These are phyloP conservation scores for Pestalotiopsis sp. DNA, from an alignment of 2,329 filamentous ascomycete species.

Conservation along the genomic window DNA sequence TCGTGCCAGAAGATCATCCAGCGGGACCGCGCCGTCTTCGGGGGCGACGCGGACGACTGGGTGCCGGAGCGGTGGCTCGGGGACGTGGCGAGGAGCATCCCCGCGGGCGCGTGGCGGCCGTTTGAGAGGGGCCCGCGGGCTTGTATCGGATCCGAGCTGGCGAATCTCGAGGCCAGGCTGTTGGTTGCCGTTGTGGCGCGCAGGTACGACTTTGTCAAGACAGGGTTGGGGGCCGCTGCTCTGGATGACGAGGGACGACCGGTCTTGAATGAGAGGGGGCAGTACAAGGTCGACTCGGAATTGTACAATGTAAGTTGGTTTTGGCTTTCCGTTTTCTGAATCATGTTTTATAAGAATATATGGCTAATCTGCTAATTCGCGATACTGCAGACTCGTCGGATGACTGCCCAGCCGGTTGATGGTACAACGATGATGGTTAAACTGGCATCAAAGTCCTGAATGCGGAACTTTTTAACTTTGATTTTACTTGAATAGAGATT, in stretches of 20 bases:
- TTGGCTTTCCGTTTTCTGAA: background rate
- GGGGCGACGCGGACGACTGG: constrained; percentile 18
- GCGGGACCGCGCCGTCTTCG: constrained; percentile 16
- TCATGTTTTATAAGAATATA: background rate
- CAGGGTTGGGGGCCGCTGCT: constrained; percentile 10
- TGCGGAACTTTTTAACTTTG: too few relatives aligned
- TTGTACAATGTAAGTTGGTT: background rate
- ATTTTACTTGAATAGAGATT: too few relatives aligned
- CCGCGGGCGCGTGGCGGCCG: background rate
- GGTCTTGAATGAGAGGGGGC: background rate
- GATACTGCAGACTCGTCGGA: constrained; percentile 15
- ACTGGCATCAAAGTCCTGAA: background rate
- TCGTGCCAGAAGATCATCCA: constrained; percentile 15
- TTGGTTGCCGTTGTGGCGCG: constrained; percentile 14
- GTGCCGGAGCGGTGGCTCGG: constrained; percentile 24
- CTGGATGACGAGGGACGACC: constrained; percentile 17
- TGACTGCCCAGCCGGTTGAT: constrained; percentile 21
- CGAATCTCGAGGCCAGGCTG: constrained; percentile 27
- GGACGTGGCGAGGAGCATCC: background rate
- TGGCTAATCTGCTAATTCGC: background rate
- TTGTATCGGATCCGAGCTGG: constrained; percentile 55
- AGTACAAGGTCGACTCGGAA: background rate
- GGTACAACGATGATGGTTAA: constrained; percentile 20
- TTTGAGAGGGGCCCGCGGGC: constrained; percentile 51
- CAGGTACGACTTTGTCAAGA: constrained; percentile 14